Evolutionary conservation across 495 filamentous ascomycete species (phyloP), one percentile per base, ranked within the genome.

Genomic region (Aspergillus leporis): DNA sequence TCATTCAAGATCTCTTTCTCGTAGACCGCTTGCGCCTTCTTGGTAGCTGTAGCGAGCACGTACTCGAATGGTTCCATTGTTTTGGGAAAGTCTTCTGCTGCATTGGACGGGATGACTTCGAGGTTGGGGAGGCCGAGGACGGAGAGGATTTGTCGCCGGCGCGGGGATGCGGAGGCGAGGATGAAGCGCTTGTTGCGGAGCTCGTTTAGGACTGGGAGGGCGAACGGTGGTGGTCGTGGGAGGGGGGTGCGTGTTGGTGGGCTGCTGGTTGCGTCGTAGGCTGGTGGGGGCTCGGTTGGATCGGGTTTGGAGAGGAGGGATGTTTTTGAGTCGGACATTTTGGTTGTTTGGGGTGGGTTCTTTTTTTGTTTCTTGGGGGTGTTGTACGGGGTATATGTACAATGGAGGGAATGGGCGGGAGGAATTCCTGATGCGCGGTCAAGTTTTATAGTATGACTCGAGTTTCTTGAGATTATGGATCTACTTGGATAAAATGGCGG

Each of bases 121-220:
- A 96, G 71, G 66, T 88, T 84, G 32, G 80, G 78, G 6, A 96
- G 83, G 61, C 90, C 90, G 43, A 96, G 78, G 80, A 87, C 69
- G 61, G 70, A 64, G 48, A 98, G 85, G 5, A 98, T 86, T 64
- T 89, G 87, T 63, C 85, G 87, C 23, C 95, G 83, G 14, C 94
- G 82, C 0, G 95, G 94, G 0, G 91, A 96, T 45, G 87, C 82
- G 2, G 91, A 96, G 61, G 94, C 94, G 10, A 98, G 87, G 64
- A 98, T 88, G 9, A 93, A 82, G 57, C 93, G 82, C 69, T 88
- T 88, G 43, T 76, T 79, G 62, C 85, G 82, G 51, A 98, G 83
- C 67, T 80, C 73, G 55, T 83, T 83, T 23, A 98, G 79, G 53
- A 89, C 83, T 8, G 95, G 92, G 4, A 98, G 83, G 62, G 87